Percentiles rank a stretch among this genome's conserved stretches.
Conservation (phyloP, 371 early-diverging fungal genomes). For the Mucor circinelloides region DNA sequence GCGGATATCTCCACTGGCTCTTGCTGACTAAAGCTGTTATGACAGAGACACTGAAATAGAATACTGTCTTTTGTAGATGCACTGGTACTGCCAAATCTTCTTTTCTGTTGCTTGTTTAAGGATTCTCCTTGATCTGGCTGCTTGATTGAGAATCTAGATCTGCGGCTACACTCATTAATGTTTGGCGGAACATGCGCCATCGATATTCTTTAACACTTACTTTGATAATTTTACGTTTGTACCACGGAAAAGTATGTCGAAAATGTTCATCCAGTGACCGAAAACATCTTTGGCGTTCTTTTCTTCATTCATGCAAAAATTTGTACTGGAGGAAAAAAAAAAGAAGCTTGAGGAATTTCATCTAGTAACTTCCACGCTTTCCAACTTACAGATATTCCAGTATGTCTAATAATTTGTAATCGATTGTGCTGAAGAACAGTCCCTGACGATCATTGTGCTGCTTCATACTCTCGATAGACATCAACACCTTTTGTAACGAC, state of each 20-base stretch:
- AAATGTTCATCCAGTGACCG: slow-evolving; percentile 1
- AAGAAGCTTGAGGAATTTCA: not conserved
- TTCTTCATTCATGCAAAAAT: not conserved
- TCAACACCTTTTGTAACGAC: not conserved
- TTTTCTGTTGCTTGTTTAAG: not conserved
- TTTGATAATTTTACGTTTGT: slow-evolving; percentile 13
- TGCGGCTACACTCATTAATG: not conserved
- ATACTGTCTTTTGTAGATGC: not conserved
- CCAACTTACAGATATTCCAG: slow-evolving; percentile 11
- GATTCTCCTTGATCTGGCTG: not conserved
- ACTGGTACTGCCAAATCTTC: not conserved
- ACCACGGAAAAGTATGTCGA: slow-evolving; percentile 13
- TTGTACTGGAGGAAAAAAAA: not conserved
- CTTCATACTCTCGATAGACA: not conserved
- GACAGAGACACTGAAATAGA: slow-evolving; percentile 6
- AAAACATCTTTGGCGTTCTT: not conserved
- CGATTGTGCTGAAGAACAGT: not conserved
- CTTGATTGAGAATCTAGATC: not conserved
- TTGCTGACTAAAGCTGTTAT: not conserved
- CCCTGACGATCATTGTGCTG: not conserved
- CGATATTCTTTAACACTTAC: not conserved
- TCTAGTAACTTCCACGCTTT: not conserved
- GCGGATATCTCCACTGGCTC: not conserved
- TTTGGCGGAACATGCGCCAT: not conserved
- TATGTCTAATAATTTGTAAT: slow-evolving; percentile 6